phyloP scores from a whole-genome alignment of 257 asterid species.

The Gentiana dahurica region DNA sequence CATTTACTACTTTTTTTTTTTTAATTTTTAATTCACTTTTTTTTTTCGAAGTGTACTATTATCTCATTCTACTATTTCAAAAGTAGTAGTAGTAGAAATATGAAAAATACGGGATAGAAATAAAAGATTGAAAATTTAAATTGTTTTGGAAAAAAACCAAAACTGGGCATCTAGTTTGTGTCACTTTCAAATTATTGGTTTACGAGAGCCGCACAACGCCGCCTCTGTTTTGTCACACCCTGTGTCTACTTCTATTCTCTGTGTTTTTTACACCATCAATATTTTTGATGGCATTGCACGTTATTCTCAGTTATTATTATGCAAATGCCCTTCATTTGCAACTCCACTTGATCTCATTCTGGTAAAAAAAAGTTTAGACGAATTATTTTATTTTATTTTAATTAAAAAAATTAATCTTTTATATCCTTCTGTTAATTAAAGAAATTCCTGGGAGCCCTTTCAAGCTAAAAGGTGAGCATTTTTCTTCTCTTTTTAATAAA shows the following conservation, averaged over 20 bases:
- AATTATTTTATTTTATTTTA: no score
- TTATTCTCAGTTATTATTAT: constrained; percentile 8
- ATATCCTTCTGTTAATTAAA: constrained; percentile 1
- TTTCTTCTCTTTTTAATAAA: not conserved
- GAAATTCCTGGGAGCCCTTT: constrained; percentile 7
- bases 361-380: no score
- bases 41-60: no score
- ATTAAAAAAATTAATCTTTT: not conserved
- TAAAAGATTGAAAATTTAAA: no score
- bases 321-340: not conserved
- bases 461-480: constrained; percentile 10
- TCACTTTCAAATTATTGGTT: not conserved
- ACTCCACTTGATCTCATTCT: not conserved
- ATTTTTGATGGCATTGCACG: constrained; percentile 16
- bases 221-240: not conserved
- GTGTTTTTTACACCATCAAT: constrained; percentile 6
- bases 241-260: not conserved
- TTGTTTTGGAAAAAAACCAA: no score
- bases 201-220: not conserved
- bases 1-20: no score
- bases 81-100: no score
- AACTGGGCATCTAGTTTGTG: no score
- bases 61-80: no score
- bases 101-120: no score
- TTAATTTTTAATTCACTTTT: no score